Percentiles rank a stretch among this genome's conserved stretches.
phyloP scores from a whole-genome alignment of 352 stramenopile species.

The Pelagophyceae sp. region DNA sequence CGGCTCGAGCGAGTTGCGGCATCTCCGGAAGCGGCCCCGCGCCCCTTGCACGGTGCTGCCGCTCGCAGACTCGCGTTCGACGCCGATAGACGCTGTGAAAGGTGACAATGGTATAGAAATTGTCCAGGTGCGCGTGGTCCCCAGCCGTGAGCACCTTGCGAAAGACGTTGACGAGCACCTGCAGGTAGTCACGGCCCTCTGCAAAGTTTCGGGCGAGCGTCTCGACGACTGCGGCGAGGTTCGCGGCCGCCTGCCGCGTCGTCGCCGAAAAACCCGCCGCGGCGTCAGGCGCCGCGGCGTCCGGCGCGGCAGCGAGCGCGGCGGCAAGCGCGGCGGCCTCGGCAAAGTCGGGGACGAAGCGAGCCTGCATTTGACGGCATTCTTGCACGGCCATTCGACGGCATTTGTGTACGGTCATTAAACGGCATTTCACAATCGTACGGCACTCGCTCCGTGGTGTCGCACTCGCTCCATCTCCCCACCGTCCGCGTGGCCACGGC shows the following conservation, averaged over 20 bases:
- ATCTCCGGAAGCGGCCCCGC: too few relatives aligned
- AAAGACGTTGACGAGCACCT: conserved; percentile 53
- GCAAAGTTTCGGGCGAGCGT: conserved; percentile 75
- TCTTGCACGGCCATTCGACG: too few relatives aligned
- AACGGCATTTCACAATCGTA: too few relatives aligned
- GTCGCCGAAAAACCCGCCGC: conserved; percentile 62
- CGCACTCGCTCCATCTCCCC: too few relatives aligned
- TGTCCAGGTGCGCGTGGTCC: conserved; percentile 75
- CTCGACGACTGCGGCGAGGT: conserved; percentile 69
- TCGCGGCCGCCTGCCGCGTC: conserved; percentile 65
- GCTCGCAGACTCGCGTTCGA: too few relatives aligned
- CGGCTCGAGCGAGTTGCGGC: too few relatives aligned
- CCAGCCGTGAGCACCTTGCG: conserved; percentile 60
- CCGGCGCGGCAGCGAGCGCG: conserved; percentile 39
- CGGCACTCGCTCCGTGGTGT: too few relatives aligned
- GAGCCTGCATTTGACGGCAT: too few relatives aligned
- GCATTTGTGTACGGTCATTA: too few relatives aligned
- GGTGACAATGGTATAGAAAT: conserved; percentile 80
- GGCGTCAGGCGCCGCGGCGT: conserved; percentile 30
- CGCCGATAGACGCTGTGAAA: too few relatives aligned
- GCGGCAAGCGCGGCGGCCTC: conserved; percentile 58
- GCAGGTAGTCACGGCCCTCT: conserved; percentile 84
- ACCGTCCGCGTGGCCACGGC: too few relatives aligned
- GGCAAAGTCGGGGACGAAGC: conserved; percentile 78
- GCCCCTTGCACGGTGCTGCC: too few relatives aligned